phyloP scores from a whole-genome alignment of 257 asterid genomes.

The Apocynum venetum region DNA sequence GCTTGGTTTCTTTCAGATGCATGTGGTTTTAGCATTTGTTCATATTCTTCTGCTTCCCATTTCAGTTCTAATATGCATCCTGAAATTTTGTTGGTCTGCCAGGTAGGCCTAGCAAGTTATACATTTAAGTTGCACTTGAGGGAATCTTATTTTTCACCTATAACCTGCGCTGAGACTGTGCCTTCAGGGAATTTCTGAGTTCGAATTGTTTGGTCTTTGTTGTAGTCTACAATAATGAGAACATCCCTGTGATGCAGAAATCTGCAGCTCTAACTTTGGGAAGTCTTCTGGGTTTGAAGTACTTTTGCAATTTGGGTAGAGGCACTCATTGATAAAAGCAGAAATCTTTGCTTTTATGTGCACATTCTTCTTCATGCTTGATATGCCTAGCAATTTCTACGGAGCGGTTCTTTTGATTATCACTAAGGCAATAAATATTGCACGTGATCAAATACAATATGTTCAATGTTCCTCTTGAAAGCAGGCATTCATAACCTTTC shows the following conservation, averaged over 20 bases:
- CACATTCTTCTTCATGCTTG: slow-evolving; percentile 37
- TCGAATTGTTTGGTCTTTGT: background rate
- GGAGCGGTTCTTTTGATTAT: too few relatives aligned
- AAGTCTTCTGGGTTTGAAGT: background rate
- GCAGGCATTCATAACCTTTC: slow-evolving; percentile 35
- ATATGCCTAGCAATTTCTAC: slow-evolving; percentile 42
- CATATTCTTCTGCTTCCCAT: background rate
- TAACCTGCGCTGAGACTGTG: background rate
- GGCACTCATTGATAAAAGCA: slow-evolving; percentile 59
- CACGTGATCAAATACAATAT: slow-evolving; percentile 61
- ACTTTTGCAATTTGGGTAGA: slow-evolving; percentile 4
- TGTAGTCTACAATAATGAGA: background rate
- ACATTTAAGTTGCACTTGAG: background rate
- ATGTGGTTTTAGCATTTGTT: background rate
- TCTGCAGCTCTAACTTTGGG: background rate
- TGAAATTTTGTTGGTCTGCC: background rate
- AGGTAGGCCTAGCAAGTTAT: background rate
- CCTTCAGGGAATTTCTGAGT: background rate
- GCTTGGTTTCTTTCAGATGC: background rate
- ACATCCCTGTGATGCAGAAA: background rate
- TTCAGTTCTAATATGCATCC: background rate
- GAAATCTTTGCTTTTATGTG: background rate
- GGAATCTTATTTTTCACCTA: background rate
- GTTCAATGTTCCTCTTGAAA: slow-evolving; percentile 54
- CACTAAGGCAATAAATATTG: slow-evolving; percentile 16